Evolutionary conservation across 1,284 basidiomycete genomes (phyloP), one percentile per base, ranked within the genome.

Genomic region (Boletus sp.): DNA sequence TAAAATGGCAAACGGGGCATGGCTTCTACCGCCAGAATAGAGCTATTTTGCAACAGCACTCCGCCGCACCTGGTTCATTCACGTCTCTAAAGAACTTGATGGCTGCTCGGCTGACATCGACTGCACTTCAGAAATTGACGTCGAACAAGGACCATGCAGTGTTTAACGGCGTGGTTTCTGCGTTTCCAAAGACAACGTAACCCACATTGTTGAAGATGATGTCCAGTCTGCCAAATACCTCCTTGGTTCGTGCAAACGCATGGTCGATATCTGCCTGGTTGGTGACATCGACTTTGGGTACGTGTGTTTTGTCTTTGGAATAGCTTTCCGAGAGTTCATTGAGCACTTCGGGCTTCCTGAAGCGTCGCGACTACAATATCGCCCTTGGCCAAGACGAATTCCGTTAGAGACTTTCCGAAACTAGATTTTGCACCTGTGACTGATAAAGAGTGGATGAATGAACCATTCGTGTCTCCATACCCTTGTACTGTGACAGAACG

Each of bases 51-150:
- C 33, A 41, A 17, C 1, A 53, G 23, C 22, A 53, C 5, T 9
- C 45, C 50, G 0, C 57, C 53, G 4, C 25, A 46, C 50, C 46
- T 0, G 41, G 38, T 33, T 53, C 38, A 32, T 56, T 57, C 19
- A 45, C 51, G 3, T 49, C 41, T 13, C 50, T 39, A 8, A 56
- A 56, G 38, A 58, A 53, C 17, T 36, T 16, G 41, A 56, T 22
- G 19, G 43, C 44, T 14, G 43, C 46, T 2, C 27, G 30, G 29
- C 50, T 56, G 20, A 58, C 50, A 3, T 49, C 41, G 29, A 44
- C 37, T 8, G 36, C 41, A 0, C 57, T 57, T 54, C 50, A 58
- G 30, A 56, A 58, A 25, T 58, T 58, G 19, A 56, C 51, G 0
- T 53, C 50, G 14, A 58, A 56, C 30, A 58, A 2, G 5, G 16